Evolutionary conservation across 1,139 yeast genomes (phyloP).

Genomic region (Pichia sp.): DNA sequence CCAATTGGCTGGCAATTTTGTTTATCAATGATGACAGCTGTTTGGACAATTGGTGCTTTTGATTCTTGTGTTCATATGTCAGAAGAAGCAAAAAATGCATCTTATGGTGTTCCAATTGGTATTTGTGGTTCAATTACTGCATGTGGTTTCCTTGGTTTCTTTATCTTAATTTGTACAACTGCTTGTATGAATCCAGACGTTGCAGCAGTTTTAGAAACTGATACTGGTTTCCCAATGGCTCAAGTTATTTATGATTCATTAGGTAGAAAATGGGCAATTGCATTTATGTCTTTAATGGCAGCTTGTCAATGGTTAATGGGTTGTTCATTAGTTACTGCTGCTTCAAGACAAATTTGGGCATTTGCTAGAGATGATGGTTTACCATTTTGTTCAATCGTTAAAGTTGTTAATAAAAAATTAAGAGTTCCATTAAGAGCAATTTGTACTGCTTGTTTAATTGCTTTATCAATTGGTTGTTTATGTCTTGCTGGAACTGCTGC

Average conservation of each 20-base stretch:
- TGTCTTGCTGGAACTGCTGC: constrained; percentile 55
- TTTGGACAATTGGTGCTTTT: constrained; percentile 61
- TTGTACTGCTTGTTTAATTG: constrained; percentile 43
- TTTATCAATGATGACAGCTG: constrained; percentile 52
- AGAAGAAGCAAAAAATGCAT: constrained; percentile 63
- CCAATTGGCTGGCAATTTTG: constrained; percentile 57
- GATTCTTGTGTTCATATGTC: constrained; percentile 68
- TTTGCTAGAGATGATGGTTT: constrained; percentile 49
- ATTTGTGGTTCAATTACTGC: constrained; percentile 50
- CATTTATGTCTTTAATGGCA: constrained; percentile 38
- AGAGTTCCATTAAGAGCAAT: constrained; percentile 59
- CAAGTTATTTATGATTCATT: constrained; percentile 57
- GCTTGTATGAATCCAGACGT: constrained; percentile 54
- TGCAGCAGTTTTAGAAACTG: constrained; percentile 35
- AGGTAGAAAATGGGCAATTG: constrained; percentile 62
- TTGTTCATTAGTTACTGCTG: constrained; percentile 46
- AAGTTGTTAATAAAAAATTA: constrained; percentile 45
- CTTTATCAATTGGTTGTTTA: constrained; percentile 47
- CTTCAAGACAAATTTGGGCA: constrained; percentile 48
- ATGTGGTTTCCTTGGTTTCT: constrained; percentile 57
- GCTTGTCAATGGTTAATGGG: constrained; percentile 66
- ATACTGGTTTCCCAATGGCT: constrained; percentile 52
- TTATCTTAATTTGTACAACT: constrained; percentile 46
- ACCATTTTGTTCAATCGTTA: constrained; percentile 41
- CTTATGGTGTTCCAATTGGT: constrained; percentile 59